Base-by-base conservation (phyloP, 257 asterid genomes). In the Solanum microdontum region DNA sequence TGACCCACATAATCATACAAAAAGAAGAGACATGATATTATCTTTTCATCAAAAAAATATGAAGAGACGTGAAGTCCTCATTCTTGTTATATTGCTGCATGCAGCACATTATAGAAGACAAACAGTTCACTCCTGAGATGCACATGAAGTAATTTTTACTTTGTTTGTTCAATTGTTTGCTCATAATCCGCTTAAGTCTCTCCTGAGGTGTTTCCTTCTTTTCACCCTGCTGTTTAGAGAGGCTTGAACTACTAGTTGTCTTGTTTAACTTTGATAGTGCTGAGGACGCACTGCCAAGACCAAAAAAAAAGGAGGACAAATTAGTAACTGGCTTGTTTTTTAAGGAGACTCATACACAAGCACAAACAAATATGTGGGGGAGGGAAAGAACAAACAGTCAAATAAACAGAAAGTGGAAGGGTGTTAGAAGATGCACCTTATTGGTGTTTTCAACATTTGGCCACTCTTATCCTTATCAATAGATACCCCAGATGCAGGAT, bases 131-230 rank as follows among this genome's bases (percentile, higher is more conserved):
- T 89, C 88, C 90, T 51, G 85, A 87, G 91, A 88, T 90, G 90
- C 86, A 88, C 86, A 90, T 91, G 89, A 91, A 90, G 86, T 84
- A 86, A 85, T 87, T 62, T 89, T 89, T 97, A 97, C 99, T 97
- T 94, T 97, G 99, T 90, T 95, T 95, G 93, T 93, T 97, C 92
- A 97, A 93, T 92, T 97, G 99, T 90, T 93, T 96, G 97, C 93
- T 92, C 99, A 97, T 96, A 91, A 96, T 96, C 91, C 99, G 90
- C 90, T 97, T 97, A 88, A 96, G 98, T 39, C 99, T 94, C 89
- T 97, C 99, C 93, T 97, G 99, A 77, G 99, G 99, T 14, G 99
- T 97, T 92, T 97, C 99, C 96, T 95, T 97, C 94, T 95, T 95
- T 93, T 95, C 99, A 89, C 94, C 99, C 87, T 87, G 96, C 87